Conservation (phyloP, 2,329 filamentous ascomycete genomes). For the Pseudogymnoascus pannorum region DNA sequence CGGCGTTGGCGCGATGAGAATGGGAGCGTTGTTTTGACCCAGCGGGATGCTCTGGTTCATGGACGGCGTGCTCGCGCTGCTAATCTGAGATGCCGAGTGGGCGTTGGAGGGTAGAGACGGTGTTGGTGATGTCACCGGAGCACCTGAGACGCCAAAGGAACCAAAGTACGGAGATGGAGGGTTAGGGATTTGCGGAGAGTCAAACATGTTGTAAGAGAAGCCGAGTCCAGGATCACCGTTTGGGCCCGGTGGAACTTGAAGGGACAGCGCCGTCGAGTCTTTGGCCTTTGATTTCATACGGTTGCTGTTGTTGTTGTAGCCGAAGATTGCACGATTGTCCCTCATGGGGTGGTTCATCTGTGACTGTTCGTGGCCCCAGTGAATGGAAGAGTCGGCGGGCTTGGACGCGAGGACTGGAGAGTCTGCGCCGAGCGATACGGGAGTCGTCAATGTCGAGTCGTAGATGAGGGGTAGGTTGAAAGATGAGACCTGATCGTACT, state of each 20-base stretch:
- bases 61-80: slow-evolving; percentile 13
- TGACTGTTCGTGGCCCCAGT: neutral
- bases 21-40: slow-evolving; percentile 15
- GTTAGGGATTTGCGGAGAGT: neutral
- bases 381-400: neutral
- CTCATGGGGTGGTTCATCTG: neutral
- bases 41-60: slow-evolving; percentile 15
- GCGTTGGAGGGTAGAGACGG: slow-evolving; percentile 17
- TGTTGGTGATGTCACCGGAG: slow-evolving; percentile 12
- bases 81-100: slow-evolving; percentile 17
- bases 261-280: neutral
- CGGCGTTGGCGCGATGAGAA: slow-evolving; percentile 21
- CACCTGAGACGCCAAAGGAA: slow-evolving; percentile 21
- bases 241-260: neutral
- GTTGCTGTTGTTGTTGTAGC: neutral
- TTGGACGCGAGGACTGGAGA: slow-evolving; percentile 12
- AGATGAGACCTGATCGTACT: neutral
- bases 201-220: neutral
- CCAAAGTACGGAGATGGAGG: slow-evolving; percentile 20
- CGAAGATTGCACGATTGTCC: neutral
- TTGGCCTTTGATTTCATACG: neutral
- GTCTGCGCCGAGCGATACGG: slow-evolving; percentile 21
- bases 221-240: neutral
- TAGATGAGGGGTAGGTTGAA: slow-evolving; percentile 21
- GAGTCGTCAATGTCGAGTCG: slow-evolving; percentile 23